These are phyloP conservation scores for Cadophora malorum DNA, from an alignment of 2,329 filamentous ascomycete genomes.

Conservation along the genomic window DNA sequence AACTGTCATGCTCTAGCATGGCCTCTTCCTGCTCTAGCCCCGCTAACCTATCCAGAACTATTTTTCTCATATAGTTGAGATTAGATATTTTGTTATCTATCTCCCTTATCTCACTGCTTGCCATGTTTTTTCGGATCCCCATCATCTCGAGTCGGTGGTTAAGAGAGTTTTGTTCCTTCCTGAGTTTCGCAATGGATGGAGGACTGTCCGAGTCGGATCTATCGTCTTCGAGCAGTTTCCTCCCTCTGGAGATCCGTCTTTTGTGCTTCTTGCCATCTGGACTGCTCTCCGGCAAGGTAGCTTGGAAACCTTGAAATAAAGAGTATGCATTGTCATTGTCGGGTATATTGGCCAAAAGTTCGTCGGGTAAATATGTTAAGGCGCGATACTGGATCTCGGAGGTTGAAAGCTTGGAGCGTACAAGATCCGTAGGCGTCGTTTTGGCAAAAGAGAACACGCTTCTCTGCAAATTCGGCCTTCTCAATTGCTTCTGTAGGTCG, in stretches of 20 bases:
- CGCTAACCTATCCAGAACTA: slow-evolving; percentile 86
- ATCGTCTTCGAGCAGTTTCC: slow-evolving; percentile 76
- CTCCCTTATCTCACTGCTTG: slow-evolving; percentile 91
- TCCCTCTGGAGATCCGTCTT: slow-evolving; percentile 73
- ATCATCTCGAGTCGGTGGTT: slow-evolving; percentile 91
- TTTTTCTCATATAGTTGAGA: slow-evolving; percentile 88
- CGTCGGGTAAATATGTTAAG: slow-evolving; percentile 85
- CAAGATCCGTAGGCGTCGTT: slow-evolving; percentile 91
- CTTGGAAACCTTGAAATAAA: slow-evolving; percentile 95
- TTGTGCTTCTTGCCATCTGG: slow-evolving; percentile 75
- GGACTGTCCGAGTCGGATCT: slow-evolving; percentile 61
- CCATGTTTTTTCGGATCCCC: slow-evolving; percentile 94
- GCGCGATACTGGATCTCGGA: slow-evolving; percentile 94
- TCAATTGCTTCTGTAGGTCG: slow-evolving; percentile 88
- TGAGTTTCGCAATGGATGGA: slow-evolving; percentile 74
- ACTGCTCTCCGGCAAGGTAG: slow-evolving; percentile 75
- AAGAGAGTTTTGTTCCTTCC: slow-evolving; percentile 79
- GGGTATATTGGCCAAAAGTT: slow-evolving; percentile 87
- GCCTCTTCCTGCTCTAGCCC: slow-evolving; percentile 89
- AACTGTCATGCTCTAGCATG: slow-evolving; percentile 86
- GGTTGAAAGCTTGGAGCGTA: slow-evolving; percentile 88
- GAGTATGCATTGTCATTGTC: slow-evolving; percentile 87
- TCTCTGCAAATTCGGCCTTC: slow-evolving; percentile 82
- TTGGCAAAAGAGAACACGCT: slow-evolving; percentile 90
- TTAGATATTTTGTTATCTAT: slow-evolving; percentile 98